A percentile compares a stretch with the other conserved stretches of the same genome.
phyloP scores from a whole-genome alignment of 2,329 filamentous ascomycete species.

The Cercospora sesami region DNA sequence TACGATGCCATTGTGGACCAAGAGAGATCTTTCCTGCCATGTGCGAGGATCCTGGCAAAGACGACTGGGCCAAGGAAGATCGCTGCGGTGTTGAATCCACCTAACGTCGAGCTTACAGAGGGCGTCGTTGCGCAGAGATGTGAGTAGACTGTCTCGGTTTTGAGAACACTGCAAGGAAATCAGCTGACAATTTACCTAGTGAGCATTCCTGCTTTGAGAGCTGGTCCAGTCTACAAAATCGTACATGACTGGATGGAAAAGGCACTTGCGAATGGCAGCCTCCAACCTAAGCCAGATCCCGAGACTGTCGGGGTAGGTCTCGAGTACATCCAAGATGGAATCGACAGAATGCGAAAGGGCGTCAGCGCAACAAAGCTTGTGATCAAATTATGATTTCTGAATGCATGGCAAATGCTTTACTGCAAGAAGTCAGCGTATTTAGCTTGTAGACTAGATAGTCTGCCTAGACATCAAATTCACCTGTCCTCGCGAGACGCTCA shows the following conservation, averaged over 20 bases:
- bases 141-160: background rate
- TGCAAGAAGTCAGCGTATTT: background rate
- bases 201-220: slow-evolving; percentile 18
- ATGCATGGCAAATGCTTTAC: background rate
- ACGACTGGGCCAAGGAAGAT: background rate
- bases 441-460: background rate
- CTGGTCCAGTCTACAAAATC: slow-evolving; percentile 11
- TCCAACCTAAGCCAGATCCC: background rate
- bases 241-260: slow-evolving; percentile 21
- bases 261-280: slow-evolving; percentile 20
- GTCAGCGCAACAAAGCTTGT: slow-evolving; percentile 30
- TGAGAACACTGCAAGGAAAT: background rate
- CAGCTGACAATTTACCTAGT: background rate
- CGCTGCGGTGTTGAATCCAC: background rate
- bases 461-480: background rate
- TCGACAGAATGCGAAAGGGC: slow-evolving; percentile 24
- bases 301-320: background rate
- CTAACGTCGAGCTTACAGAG: background rate
- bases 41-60: background rate
- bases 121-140: background rate
- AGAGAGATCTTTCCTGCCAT: background rate
- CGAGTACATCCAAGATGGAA: slow-evolving; percentile 19
- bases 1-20: background rate
- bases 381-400: slow-evolving; percentile 13
- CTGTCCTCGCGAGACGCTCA: background rate